Evolutionary conservation across 2,329 filamentous ascomycete genomes (phyloP).

Genomic region (Penicillium capsulatum): DNA sequence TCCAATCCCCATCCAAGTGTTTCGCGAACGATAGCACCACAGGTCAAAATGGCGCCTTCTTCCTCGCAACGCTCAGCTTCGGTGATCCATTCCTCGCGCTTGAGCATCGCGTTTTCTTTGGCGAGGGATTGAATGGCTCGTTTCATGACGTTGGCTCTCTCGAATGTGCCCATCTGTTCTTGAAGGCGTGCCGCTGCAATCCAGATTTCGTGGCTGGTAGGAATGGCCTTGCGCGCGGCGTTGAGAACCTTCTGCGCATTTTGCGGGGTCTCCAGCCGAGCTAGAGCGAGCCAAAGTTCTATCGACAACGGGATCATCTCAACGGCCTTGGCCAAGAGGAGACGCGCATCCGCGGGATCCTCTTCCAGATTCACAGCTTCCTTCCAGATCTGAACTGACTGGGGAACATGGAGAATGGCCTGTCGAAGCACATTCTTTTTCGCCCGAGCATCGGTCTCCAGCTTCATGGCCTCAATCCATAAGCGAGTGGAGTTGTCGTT

Average conservation of each 20-base stretch:
- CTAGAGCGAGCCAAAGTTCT: slow-evolving; percentile 91
- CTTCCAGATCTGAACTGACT: slow-evolving; percentile 97
- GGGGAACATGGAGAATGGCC: slow-evolving; percentile 85
- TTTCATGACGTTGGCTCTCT: slow-evolving; percentile 88
- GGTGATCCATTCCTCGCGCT: slow-evolving; percentile 92
- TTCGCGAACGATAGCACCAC: slow-evolving; percentile 82
- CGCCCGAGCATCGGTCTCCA: slow-evolving; percentile 75
- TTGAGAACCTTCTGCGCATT: slow-evolving; percentile 95
- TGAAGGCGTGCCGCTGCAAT: slow-evolving; percentile 88
- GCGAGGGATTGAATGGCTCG: slow-evolving; percentile 83
- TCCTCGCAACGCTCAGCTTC: slow-evolving; percentile 94
- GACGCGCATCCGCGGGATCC: slow-evolving; percentile 76
- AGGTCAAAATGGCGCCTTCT: slow-evolving; percentile 82
- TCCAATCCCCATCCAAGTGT: slow-evolving; percentile 91
- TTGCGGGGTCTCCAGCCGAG: slow-evolving; percentile 80
- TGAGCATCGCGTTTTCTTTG: slow-evolving; percentile 91
- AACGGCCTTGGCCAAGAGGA: slow-evolving; percentile 89
- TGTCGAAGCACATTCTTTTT: slow-evolving; percentile 92
- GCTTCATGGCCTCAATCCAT: slow-evolving; percentile 92
- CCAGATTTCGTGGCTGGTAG: slow-evolving; percentile 94
- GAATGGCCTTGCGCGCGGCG: slow-evolving; percentile 86
- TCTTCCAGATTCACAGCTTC: slow-evolving; percentile 94
- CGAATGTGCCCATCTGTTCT: slow-evolving; percentile 77
- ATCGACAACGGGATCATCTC: slow-evolving; percentile 92
- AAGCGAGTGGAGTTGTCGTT: slow-evolving; percentile 83